Evolutionary conservation across 139 green algal genomes (phyloP), one percentile per base, ranked within the genome.

Genomic region (Auxenochlorella pyrenoidosa): DNA sequence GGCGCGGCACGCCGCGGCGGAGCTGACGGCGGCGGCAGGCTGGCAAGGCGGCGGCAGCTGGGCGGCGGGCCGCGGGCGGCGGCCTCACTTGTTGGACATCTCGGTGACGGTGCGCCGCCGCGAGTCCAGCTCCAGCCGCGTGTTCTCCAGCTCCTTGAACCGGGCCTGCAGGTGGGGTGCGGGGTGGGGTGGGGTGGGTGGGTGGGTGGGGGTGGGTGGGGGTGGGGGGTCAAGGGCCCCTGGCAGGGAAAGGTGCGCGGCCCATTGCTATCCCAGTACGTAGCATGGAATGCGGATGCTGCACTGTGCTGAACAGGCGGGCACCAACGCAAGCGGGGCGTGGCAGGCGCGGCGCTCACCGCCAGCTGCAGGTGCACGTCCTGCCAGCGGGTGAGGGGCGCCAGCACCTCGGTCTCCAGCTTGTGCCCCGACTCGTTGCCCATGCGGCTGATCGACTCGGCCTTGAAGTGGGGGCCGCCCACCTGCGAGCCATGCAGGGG

Each of bases 71-170:
- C 16, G 54, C 54, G 13, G 15, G 54, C 2, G 6, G 47, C 54
- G 15, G 54, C 32, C 82, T 79, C 72, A 79, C 82, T 79, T 78
- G 66, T 47, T 70, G 41, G 82, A 51, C 66, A 86, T 71, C 19
- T 78, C 82, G 5, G 32, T 47, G 13, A 97, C 95, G 21, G 94
- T 97, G 36, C 94, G 88, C 24, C 94, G 84, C 32, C 95, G 91
- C 0, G 93, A 96, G 85, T 97, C 95, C 51, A 97, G 88, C 89
- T 97, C 95, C 68, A 97, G 90, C 5, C 95, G 87, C 44, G 97
- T 85, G 19, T 72, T 84, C 89, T 97, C 95, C 58, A 97, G 87
- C 78, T 89, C 88, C 83, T 89, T 93, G 93, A 96, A 95, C 47
- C 91, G 80, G 3, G 80, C 63, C 80, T 85, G 80, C 13, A 22